Percentiles rank a stretch among this genome's conserved stretches.
Evolutionary conservation across 2,329 filamentous ascomycete species (phyloP).

Genomic region (Microdochium nivale): DNA sequence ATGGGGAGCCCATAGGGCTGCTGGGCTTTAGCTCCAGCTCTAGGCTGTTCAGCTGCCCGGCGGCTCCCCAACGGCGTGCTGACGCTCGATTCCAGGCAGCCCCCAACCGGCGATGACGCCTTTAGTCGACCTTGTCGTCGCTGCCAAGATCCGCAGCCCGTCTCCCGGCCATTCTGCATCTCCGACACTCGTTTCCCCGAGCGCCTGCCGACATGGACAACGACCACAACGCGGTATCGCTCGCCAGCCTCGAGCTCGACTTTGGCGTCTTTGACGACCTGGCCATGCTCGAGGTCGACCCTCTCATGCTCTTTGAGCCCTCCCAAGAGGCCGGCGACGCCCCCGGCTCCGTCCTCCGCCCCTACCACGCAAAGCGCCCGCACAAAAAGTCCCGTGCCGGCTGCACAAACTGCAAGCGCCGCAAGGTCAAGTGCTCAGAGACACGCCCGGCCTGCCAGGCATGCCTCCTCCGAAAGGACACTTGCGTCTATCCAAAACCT

Average conservation of each 20-base stretch:
- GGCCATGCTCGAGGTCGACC: neutral
- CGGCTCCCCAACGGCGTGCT: too few species aligned
- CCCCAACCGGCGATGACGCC: too few species aligned
- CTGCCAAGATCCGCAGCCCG: too few species aligned
- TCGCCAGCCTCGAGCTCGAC: neutral
- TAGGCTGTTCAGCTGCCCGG: too few species aligned
- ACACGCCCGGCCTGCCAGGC: slow-evolving; percentile 37
- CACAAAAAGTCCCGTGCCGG: slow-evolving; percentile 47
- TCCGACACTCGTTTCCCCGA: too few species aligned
- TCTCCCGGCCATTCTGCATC: too few species aligned
- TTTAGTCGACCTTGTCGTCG: too few species aligned
- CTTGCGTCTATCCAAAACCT: slow-evolving; percentile 34
- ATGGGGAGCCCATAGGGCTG: too few species aligned
- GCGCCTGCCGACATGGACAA: too few species aligned
- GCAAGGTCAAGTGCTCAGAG: slow-evolving; percentile 49
- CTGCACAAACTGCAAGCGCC: slow-evolving; percentile 44
- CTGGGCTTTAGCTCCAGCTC: too few species aligned
- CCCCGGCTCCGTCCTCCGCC: slow-evolving; percentile 9
- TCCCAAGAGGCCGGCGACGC: slow-evolving; percentile 2
- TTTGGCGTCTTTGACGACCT: neutral
- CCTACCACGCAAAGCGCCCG: slow-evolving; percentile 39
- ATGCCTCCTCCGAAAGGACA: slow-evolving; percentile 37
- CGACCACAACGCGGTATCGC: too few species aligned
- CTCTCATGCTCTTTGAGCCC: neutral
- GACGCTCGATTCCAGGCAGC: too few species aligned